Base-by-base conservation (phyloP, 345 rosid species). In the Raphanus sativus region DNA sequence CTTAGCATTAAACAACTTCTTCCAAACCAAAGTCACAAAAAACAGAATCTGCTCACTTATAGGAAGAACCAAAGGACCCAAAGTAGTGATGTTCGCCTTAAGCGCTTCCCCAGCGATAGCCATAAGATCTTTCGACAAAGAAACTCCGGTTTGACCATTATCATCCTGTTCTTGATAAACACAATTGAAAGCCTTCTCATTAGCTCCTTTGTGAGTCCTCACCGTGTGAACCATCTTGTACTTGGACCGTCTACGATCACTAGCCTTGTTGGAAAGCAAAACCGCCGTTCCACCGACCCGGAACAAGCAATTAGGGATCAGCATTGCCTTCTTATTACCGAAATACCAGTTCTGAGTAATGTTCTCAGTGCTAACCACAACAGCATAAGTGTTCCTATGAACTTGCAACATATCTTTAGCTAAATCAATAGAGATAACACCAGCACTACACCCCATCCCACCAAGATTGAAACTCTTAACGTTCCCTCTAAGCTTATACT, bases 61-160 rank as follows among this genome's bases (percentile, higher is more conserved):
- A 0, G 98, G 98, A 70, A 93, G 90, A 76, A 93, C 98, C 73
- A 93, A 78, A 58, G 98, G 98, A 64, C 98, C 98, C 68, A 93
- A 75, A 3, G 96, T 89, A 6, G 97, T 93, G 55, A 93, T 91
- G 61, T 91, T 91, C 6, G 90, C 84, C 86, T 93, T 93, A 6
- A 93, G 91, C 1, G 97, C 97, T 34, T 83, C 88, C 1, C 98
- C 98, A 8, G 98, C 97, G 56, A 93, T 89, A 11, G 92, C 91
- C 98, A 91, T 89, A 26, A 93, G 86, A 77, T 93, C 97, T 70
- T 93, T 93, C 0, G 98, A 93, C 81, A 93, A 76, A 0, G 97
- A 87, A 71, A 94, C 98, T n/a, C 98, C 98, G 0, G 88, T 90
- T 79, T 94, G 87, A 0, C 94, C 98, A 4, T 38, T 83, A 65